A percentile compares a stretch with the other conserved stretches of the same genome.
phyloP scores from a whole-genome alignment of 208 protist genomes.

The Trypanosoma boissoni region DNA sequence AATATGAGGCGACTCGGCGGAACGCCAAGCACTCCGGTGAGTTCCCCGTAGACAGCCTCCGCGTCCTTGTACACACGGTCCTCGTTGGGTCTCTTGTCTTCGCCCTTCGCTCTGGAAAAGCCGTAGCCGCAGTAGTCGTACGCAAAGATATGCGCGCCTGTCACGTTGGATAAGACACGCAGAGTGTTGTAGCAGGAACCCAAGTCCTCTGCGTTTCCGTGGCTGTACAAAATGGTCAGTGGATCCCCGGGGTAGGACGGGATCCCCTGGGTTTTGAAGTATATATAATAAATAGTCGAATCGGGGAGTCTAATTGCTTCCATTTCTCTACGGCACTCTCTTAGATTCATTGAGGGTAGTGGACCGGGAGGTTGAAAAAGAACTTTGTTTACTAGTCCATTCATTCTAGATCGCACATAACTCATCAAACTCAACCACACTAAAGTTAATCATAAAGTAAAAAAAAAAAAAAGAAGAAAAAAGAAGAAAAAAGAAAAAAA shows the following conservation, averaged over 20 bases:
- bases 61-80: constrained; percentile 64
- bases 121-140: constrained; percentile 87
- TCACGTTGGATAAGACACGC: constrained; percentile 18
- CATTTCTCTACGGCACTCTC: constrained; percentile 32
- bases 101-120: constrained; percentile 42
- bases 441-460: constrained; percentile 5
- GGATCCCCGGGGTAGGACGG: neutral
- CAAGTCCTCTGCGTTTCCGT: constrained; percentile 79
- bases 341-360: constrained; percentile 24
- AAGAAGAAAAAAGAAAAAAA: constrained; percentile 19
- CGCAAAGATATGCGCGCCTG: constrained; percentile 40
- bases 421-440: no score
- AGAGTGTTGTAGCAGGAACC: constrained; percentile 33
- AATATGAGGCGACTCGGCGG: constrained; percentile 41
- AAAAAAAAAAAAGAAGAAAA: constrained; percentile 1
- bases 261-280: constrained; percentile 5
- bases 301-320: neutral
- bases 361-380: constrained; percentile 56
- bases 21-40: constrained; percentile 40
- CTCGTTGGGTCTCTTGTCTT: constrained; percentile 22
- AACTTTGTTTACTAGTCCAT: constrained; percentile 37
- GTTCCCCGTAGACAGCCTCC: constrained; percentile 56
- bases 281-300: constrained; percentile 16
- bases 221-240: constrained; percentile 60
- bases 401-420: no score